Base-by-base conservation (phyloP, 2,329 filamentous ascomycete species). In the Periconia sp. region DNA sequence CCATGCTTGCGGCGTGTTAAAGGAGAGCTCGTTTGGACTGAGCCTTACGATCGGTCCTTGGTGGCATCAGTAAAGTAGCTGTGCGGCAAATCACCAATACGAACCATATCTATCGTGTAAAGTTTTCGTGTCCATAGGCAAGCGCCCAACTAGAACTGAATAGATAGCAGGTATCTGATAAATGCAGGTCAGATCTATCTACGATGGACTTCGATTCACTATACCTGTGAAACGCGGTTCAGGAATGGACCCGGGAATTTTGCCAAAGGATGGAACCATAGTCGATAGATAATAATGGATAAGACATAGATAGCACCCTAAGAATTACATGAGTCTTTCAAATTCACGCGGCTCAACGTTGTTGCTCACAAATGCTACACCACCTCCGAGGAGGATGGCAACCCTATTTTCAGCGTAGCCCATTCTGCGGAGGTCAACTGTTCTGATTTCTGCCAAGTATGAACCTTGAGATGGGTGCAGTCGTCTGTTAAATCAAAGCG, bases 21-120 rank as follows among this genome's bases (percentile, higher is more conserved):
- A 79, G 2, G 74, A 71, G 5, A 79, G 66, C 49, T 78, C 74
- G 41, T 75, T 69, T 4, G 77, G 76, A 4, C 65, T 67, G 28
- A 77, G 57, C 12, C 78, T 71, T 6, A 79, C 74, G 2, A 79
- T 69, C 2, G 68, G 64, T 12, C 77, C 76, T 42, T 8, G 5
- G 9, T 32, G 7, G 9, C 23, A 38, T 24, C 17, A 37, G 22
- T 19, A 28, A n/a, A n/a, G n/a, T n/a, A n/a, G n/a, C n/a, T n/a
- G n/a, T n/a, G n/a, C n/a, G n/a, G n/a, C n/a, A n/a, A n/a, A n/a
- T n/a, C n/a, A n/a, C n/a, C n/a, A n/a, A n/a, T n/a, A n/a, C n/a
- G n/a, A n/a, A 45, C 44, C 52, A 25, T 61, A 61, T 42, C 51
- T 49, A 33, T 61, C 54, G 35, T 61, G 57, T n/a, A 54, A 26